Conservation (phyloP, 2,329 filamentous ascomycete species). For the Aspergillus sp. region DNA sequence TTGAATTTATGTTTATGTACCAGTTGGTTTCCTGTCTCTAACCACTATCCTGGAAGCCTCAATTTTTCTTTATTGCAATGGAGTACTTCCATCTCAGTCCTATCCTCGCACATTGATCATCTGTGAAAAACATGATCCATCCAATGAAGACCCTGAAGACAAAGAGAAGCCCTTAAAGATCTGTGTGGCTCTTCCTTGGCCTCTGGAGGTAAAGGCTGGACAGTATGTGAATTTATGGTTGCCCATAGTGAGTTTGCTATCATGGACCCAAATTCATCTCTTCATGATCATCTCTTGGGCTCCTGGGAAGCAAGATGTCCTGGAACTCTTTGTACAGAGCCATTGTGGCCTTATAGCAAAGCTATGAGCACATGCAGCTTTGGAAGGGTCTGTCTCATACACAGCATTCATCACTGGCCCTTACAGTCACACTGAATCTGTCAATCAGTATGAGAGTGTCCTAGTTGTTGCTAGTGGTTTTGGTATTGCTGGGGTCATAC, state of each 20-base stretch:
- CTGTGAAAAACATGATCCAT: not conserved
- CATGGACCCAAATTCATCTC: constrained; percentile 12
- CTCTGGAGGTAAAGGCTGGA: not conserved
- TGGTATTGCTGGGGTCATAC: constrained; percentile 20
- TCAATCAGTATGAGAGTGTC: constrained; percentile 10
- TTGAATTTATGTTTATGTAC: not conserved
- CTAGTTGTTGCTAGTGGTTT: constrained; percentile 26
- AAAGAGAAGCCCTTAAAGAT: not conserved
- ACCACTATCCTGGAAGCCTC: too few relatives aligned
- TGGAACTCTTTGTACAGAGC: not conserved
- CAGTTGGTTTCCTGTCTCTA: not conserved
- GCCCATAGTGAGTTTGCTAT: constrained; percentile 7
- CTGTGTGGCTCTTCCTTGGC: not conserved
- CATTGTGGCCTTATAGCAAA: not conserved
- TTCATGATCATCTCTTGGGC: constrained; percentile 16
- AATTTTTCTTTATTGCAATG: not conserved
- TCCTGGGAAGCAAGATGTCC: constrained; percentile 1
- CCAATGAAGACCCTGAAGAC: not conserved
- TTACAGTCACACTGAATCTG: not conserved
- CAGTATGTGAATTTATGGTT: constrained; percentile 16
- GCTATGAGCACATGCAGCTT: not conserved
- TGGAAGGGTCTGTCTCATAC: not conserved
- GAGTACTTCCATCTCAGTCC: not conserved
- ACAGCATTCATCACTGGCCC: not conserved
- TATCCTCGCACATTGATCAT: not conserved